Percentiles rank a stretch among this genome's conserved stretches.
Conservation (phyloP, 805 yeast species). For the Yueomyces sp. region DNA sequence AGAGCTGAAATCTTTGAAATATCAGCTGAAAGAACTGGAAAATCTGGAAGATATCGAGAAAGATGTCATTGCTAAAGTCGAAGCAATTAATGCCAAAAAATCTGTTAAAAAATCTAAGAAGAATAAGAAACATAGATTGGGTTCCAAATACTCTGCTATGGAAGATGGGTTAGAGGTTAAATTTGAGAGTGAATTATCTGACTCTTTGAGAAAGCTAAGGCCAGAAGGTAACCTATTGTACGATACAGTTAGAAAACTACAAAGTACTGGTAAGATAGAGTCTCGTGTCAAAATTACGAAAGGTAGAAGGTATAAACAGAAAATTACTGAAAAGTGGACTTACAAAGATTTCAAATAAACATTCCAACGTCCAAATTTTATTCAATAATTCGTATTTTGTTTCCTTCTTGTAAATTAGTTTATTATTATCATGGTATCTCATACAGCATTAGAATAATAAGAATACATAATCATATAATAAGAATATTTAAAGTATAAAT, state of each 20-base stretch:
- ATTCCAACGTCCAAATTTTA: background rate
- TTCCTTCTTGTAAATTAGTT: too few species aligned
- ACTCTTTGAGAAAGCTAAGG: conserved; percentile 67
- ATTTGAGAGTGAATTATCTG: conserved; percentile 76
- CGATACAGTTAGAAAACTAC: conserved; percentile 71
- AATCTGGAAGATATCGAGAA: conserved; percentile 27
- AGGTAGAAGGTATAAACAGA: conserved; percentile 55
- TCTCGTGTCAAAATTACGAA: conserved; percentile 54
- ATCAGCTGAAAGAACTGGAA: conserved; percentile 45
- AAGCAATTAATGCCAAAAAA: conserved; percentile 9
- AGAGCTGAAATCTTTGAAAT: conserved; percentile 46
- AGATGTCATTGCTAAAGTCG: conserved; percentile 5
- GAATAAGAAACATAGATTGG: conserved; percentile 28
- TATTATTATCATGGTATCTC: background rate
- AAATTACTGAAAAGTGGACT: conserved; percentile 84
- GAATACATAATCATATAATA: background rate
- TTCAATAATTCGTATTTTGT: background rate
- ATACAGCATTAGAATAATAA: too few species aligned
- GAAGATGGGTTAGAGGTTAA: conserved; percentile 55
- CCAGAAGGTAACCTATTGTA: conserved; percentile 84
- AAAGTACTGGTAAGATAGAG: conserved; percentile 78
- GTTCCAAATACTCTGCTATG: conserved; percentile 34
- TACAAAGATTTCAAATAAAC: conserved; percentile 71
- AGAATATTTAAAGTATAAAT: conserved; percentile 9
- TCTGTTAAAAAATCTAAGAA: conserved; percentile 16